A percentile compares a stretch with the other conserved stretches of the same genome.
phyloP scores from a whole-genome alignment of 2,329 filamentous ascomycete genomes.

The Verticillium nubilum region DNA sequence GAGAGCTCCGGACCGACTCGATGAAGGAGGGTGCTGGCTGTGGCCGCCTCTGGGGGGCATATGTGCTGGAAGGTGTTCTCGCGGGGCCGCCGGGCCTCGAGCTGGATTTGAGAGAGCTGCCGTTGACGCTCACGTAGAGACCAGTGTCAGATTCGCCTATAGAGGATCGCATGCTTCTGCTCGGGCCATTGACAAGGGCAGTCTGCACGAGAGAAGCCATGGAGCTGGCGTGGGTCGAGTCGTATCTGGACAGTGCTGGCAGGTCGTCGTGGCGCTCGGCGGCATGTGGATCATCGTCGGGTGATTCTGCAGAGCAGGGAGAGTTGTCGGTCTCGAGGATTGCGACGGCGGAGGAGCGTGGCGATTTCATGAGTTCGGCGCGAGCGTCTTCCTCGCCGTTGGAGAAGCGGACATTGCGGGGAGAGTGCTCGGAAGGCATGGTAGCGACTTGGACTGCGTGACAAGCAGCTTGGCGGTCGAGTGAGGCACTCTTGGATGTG shows the following conservation, averaged over 20 bases:
- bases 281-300: constrained; percentile 36
- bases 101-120: constrained; percentile 18
- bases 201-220: constrained; percentile 30
- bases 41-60: constrained; percentile 60
- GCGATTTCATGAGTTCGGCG: constrained; percentile 34
- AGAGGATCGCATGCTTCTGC: constrained; percentile 8
- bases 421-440: constrained; percentile 39
- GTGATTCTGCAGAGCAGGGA: constrained; percentile 38
- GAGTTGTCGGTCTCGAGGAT: constrained; percentile 40
- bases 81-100: constrained; percentile 65
- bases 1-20: constrained; percentile 41
- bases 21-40: constrained; percentile 36
- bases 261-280: constrained; percentile 44
- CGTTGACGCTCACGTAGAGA: constrained; percentile 15
- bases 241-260: constrained; percentile 37
- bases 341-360: constrained; percentile 26
- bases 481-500: background rate
- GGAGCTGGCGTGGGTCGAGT: constrained; percentile 28
- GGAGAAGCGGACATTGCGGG: constrained; percentile 52
- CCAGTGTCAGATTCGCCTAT: constrained; percentile 14
- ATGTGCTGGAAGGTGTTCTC: constrained; percentile 73
- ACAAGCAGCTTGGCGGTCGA: background rate
- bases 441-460: background rate
- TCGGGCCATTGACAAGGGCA: constrained; percentile 9
- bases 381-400: constrained; percentile 38